These are phyloP conservation scores for Gymnopilus junonius DNA, from an alignment of 768 basidiomycete species.

Conservation along the genomic window DNA sequence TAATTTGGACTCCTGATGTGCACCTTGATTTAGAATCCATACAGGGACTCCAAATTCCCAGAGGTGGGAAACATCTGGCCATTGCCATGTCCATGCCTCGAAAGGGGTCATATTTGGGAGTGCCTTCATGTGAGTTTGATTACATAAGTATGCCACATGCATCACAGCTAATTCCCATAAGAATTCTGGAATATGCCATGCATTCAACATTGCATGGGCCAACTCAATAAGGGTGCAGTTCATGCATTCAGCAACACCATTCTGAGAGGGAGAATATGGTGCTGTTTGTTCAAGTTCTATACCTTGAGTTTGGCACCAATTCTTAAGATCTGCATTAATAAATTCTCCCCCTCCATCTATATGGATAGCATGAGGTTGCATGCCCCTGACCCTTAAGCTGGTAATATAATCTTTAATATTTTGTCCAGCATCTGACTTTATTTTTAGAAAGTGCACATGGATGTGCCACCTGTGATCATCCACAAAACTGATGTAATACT, in stretches of 20 bases:
- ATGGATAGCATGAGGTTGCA: too few relatives aligned
- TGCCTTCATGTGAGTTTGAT: too few relatives aligned
- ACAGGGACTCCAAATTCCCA: neutral
- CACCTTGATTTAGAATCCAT: too few relatives aligned
- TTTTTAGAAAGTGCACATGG: neutral
- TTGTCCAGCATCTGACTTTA: conserved; percentile 13
- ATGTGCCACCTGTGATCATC: conserved; percentile 10
- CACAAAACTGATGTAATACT: conserved; percentile 31
- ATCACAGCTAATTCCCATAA: neutral
- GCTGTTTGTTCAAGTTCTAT: conserved; percentile 2
- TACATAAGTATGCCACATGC: too few relatives aligned
- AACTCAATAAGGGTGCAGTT: conserved; percentile 9
- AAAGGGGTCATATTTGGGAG: too few relatives aligned
- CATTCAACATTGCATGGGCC: conserved; percentile 7
- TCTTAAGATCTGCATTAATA: conserved; percentile 1
- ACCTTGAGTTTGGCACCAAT: neutral
- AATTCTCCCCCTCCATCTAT: neutral
- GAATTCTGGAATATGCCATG: neutral
- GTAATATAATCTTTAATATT: conserved; percentile 17
- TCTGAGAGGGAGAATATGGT: conserved; percentile 9
- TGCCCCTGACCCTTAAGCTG: neutral
- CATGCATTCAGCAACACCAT: conserved; percentile 10
- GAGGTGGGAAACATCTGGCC: too few relatives aligned
- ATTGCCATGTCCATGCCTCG: too few relatives aligned
- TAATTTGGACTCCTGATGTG: too few relatives aligned